Conservation (phyloP, 768 basidiomycete species). For the Psilocybe cubensis region DNA sequence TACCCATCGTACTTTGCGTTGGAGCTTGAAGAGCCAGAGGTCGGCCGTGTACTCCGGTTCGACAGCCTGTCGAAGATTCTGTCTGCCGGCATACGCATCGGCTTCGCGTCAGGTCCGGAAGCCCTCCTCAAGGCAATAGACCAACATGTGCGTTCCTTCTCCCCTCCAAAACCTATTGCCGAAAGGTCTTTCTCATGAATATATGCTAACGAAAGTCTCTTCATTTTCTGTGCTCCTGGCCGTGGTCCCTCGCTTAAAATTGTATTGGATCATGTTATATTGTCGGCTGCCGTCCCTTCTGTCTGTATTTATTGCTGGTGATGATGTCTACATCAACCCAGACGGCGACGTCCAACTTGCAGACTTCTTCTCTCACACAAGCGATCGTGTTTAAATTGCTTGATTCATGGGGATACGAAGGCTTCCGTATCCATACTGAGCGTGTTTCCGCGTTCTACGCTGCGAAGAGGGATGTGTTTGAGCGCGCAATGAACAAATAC, state of each 20-base stretch:
- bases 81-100: conserved; percentile 78
- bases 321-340: too few species aligned
- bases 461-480: conserved; percentile 77
- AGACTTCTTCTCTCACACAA: conserved; percentile 67
- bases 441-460: conserved; percentile 76
- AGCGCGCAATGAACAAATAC: conserved; percentile 72
- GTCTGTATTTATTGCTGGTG: too few species aligned
- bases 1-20: conserved; percentile 83
- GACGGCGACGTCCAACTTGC: conserved; percentile 72
- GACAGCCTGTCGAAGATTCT: conserved; percentile 89
- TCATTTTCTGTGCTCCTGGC: neutral
- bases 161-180: conserved; percentile 1
- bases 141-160: conserved; percentile 65
- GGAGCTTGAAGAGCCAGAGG: conserved; percentile 66
- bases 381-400: conserved; percentile 62
- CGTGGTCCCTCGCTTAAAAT: neutral
- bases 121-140: conserved; percentile 72
- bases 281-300: too few species aligned
- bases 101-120: conserved; percentile 79
- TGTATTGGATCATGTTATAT: neutral
- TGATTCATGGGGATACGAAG: conserved; percentile 74
- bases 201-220: conserved; percentile 7
- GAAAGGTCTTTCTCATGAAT: conserved; percentile 13
- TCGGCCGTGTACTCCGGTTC: conserved; percentile 84
- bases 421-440: conserved; percentile 70